Percentiles rank a stretch among this genome's conserved stretches.
phyloP scores from a whole-genome alignment of 2,329 filamentous ascomycete genomes.

The Akanthomyces uredinophilus region DNA sequence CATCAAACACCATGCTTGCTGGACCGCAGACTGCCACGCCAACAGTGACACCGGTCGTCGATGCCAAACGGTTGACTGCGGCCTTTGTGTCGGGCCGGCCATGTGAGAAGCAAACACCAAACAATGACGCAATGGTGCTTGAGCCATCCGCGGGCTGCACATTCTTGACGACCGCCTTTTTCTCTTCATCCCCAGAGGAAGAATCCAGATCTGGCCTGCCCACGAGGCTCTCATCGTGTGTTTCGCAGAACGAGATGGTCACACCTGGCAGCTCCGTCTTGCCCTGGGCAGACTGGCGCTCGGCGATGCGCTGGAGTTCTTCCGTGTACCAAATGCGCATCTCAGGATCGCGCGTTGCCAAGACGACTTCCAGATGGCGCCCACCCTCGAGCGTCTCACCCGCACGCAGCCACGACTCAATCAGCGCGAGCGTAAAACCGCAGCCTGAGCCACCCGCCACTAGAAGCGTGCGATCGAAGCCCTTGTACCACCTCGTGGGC shows the following conservation, averaged over 20 bases:
- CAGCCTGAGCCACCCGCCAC: conserved; percentile 53
- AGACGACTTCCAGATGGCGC: conserved; percentile 19
- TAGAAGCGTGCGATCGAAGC: conserved; percentile 40
- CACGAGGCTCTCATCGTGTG: not conserved
- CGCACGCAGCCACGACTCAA: conserved; percentile 31
- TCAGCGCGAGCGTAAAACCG: conserved; percentile 45
- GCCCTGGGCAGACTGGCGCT: conserved; percentile 3
- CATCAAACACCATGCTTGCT: conserved; percentile 21
- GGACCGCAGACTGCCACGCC: conserved; percentile 24
- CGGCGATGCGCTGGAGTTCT: conserved; percentile 16
- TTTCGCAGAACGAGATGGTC: conserved; percentile 14
- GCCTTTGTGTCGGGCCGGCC: conserved; percentile 19
- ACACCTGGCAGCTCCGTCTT: conserved; percentile 12
- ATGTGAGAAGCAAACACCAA: conserved; percentile 13
- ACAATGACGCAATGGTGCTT: conserved; percentile 3
- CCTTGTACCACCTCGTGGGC: conserved; percentile 28
- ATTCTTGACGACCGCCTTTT: not conserved
- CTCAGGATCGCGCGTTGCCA: conserved; percentile 26
- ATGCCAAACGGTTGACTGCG: conserved; percentile 2
- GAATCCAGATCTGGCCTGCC: not conserved
- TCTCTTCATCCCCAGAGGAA: conserved; percentile 3
- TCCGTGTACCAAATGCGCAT: conserved; percentile 26
- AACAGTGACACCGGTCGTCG: conserved; percentile 13
- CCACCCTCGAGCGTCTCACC: not conserved
- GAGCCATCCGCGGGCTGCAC: not conserved